phyloP scores from a whole-genome alignment of 768 basidiomycete genomes.

The Melanogaster broomeanus region DNA sequence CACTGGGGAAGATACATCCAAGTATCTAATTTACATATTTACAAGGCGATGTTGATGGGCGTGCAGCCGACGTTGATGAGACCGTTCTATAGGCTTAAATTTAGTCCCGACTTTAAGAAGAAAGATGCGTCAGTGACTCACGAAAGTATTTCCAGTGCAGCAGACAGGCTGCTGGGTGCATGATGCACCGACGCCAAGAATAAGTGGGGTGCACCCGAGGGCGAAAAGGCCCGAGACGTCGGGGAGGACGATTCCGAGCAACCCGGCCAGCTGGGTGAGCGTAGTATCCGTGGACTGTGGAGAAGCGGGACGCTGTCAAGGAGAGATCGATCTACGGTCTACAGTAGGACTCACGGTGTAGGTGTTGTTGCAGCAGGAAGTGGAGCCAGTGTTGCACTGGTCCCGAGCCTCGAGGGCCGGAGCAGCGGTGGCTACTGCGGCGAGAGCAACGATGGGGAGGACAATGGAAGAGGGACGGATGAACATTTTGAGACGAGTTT shows the following conservation, averaged over 20 bases:
- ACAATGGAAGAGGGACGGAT: slow-evolving; percentile 1
- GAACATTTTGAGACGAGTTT: neutral
- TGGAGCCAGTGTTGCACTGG: slow-evolving; percentile 44
- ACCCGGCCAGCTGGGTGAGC: neutral
- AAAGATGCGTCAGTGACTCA: slow-evolving; percentile 37
- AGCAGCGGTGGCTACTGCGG: slow-evolving; percentile 6
- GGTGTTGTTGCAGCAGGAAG: slow-evolving; percentile 15
- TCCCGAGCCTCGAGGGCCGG: slow-evolving; percentile 4
- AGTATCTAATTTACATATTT: neutral
- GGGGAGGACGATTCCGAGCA: neutral
- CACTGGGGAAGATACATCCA: too few species aligned
- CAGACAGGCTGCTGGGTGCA: slow-evolving; percentile 40
- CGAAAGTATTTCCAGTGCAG: slow-evolving; percentile 46
- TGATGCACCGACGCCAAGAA: slow-evolving; percentile 29
- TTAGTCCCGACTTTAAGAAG: neutral
- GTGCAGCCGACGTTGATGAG: slow-evolving; percentile 14
- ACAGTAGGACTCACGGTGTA: neutral
- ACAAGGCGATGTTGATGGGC: slow-evolving; percentile 3
- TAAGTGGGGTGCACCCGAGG: slow-evolving; percentile 38
- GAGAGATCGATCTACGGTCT: neutral
- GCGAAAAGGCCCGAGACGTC: slow-evolving; percentile 24
- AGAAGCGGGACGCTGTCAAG: neutral
- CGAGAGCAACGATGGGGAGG: slow-evolving; percentile 7
- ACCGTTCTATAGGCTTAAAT: slow-evolving; percentile 6
- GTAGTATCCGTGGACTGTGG: neutral